Evolutionary conservation across 1,139 yeast genomes (phyloP).

Genomic region (Trichomonascaceae sp.): DNA sequence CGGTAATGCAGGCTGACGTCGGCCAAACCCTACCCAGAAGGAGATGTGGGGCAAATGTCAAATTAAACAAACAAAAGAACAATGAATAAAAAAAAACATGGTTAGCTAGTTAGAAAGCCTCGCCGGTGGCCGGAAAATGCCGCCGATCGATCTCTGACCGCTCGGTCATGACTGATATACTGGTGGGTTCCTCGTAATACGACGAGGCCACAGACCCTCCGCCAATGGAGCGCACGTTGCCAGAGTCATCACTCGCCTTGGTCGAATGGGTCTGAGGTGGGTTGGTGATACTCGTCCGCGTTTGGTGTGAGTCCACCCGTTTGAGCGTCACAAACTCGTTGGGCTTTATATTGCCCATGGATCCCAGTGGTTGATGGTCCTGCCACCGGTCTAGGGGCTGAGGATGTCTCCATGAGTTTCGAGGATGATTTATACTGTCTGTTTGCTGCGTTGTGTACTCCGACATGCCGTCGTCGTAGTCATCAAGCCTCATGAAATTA

Average conservation of each 20-base stretch:
- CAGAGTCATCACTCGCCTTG: neutral
- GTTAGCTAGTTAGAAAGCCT: neutral
- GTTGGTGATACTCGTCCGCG: neutral
- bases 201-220: neutral
- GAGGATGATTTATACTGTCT: slow-evolving; percentile 16
- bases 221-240: neutral
- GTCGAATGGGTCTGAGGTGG: neutral
- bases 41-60: too few species aligned
- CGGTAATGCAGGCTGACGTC: too few species aligned
- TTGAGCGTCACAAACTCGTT: slow-evolving; percentile 73
- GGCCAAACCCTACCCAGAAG: too few species aligned
- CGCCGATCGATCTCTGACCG: neutral
- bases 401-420: slow-evolving; percentile 67
- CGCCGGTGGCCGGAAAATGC: neutral
- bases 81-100: too few species aligned
- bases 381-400: slow-evolving; percentile 30
- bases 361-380: slow-evolving; percentile 49
- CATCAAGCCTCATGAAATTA: slow-evolving; percentile 25
- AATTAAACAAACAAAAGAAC: too few species aligned
- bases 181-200: neutral
- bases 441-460: slow-evolving; percentile 6
- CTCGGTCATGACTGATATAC: too few species aligned
- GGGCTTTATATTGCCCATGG: slow-evolving; percentile 77
- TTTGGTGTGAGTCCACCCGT: slow-evolving; percentile 31
- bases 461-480: slow-evolving; percentile 8